phyloP scores from a whole-genome alignment of 805 yeast species.

The Phaffomyces opuntiae region DNA sequence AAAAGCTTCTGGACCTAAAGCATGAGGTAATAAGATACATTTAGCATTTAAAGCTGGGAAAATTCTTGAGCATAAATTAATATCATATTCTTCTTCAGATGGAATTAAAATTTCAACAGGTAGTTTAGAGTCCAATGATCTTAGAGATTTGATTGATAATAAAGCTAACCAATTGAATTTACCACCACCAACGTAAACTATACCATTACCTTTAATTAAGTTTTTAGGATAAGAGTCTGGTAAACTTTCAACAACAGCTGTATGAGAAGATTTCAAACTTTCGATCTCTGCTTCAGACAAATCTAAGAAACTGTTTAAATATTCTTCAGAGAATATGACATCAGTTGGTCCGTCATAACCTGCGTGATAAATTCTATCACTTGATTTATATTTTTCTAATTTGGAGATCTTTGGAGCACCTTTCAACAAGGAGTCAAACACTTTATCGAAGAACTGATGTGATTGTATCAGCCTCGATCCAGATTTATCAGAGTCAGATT shows the following conservation, averaged over 20 bases:
- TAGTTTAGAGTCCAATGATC: conserved; percentile 41
- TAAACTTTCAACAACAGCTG: conserved; percentile 35
- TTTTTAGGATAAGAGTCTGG: conserved; percentile 42
- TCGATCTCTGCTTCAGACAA: conserved; percentile 35
- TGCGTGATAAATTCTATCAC: conserved; percentile 47
- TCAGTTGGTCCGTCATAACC: conserved; percentile 36
- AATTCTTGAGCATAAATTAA: conserved; percentile 53
- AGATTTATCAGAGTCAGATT: conserved; percentile 25
- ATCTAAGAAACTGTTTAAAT: conserved; percentile 42
- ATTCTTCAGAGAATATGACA: conserved; percentile 45
- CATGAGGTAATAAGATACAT: conserved; percentile 57
- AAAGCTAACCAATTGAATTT: conserved; percentile 49
- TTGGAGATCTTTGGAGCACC: conserved; percentile 39
- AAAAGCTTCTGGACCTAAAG: conserved; percentile 50
- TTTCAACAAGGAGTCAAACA: conserved; percentile 34
- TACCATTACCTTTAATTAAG: conserved; percentile 47
- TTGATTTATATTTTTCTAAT: conserved; percentile 37
- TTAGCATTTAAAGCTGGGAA: conserved; percentile 57
- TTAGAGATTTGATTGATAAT: conserved; percentile 39
- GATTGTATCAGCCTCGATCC: conserved; percentile 29
- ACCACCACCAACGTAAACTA: conserved; percentile 62
- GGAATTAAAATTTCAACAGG: conserved; percentile 76
- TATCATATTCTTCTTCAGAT: conserved; percentile 57
- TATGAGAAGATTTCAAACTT: conserved; percentile 42
- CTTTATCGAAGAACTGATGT: conserved; percentile 34